Conservation (phyloP, 2,329 filamentous ascomycete species). For the Colletotrichum paranaense region DNA sequence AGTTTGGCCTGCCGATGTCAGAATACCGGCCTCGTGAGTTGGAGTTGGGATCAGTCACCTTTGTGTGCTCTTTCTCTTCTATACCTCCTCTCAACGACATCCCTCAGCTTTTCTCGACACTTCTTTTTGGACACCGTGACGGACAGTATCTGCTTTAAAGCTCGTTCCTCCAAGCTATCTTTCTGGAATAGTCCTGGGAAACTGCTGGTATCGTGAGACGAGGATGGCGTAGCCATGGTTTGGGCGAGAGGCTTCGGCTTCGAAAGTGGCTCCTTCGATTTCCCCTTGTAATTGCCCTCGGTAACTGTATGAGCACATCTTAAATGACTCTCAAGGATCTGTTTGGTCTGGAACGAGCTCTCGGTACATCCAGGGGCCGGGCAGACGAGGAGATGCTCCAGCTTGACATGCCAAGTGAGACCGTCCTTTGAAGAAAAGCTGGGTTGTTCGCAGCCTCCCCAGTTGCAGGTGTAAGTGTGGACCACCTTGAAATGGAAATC, state of each 20-base stretch:
- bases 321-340: constrained; percentile 52
- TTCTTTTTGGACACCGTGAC: constrained; percentile 48
- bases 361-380: constrained; percentile 52
- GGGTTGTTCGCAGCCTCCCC: constrained; percentile 49
- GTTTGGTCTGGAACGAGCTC: constrained; percentile 46
- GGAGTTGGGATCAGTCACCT: constrained; percentile 32
- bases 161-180: constrained; percentile 37
- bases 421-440: constrained; percentile 51
- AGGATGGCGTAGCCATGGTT: background rate
- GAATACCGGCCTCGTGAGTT: background rate
- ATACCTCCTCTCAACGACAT: constrained; percentile 47
- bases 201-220: background rate
- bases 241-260: background rate
- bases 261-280: constrained; percentile 35
- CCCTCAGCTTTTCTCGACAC: constrained; percentile 49
- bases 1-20: constrained; percentile 38
- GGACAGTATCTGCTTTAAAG: constrained; percentile 38
- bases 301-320: constrained; percentile 46
- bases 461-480: constrained; percentile 51
- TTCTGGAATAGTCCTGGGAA: background rate
- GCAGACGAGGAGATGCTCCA: constrained; percentile 55
- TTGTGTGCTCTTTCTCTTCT: constrained; percentile 45
- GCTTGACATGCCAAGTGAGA: constrained; percentile 56
- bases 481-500: constrained; percentile 40
- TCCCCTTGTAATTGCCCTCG: constrained; percentile 11